These are phyloP conservation scores for Glomus cerebriforme DNA, from an alignment of 192 early-diverging fungal species.

Conservation along the genomic window DNA sequence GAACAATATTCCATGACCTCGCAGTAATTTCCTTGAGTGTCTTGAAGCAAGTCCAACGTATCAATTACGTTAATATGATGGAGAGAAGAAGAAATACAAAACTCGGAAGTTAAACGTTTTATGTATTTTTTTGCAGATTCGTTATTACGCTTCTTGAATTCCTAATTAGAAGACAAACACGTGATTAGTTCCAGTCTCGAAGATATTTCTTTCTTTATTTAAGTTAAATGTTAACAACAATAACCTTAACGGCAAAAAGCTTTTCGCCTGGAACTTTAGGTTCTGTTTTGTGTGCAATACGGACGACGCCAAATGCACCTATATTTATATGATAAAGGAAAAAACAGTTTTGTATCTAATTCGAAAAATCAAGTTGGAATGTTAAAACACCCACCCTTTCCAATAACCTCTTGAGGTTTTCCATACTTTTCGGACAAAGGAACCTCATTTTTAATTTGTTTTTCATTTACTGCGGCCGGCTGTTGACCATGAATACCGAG, in stretches of 20 bases:
- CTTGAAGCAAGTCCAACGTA: slow-evolving; percentile 73
- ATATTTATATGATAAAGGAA: neutral
- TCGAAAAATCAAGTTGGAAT: neutral
- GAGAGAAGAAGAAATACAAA: slow-evolving; percentile 80
- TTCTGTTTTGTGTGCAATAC: slow-evolving; percentile 44
- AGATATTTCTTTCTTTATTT: too few species aligned
- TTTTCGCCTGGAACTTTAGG: slow-evolving; percentile 36
- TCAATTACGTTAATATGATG: slow-evolving; percentile 77
- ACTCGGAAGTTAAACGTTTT: slow-evolving; percentile 66
- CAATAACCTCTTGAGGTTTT: slow-evolving; percentile 45
- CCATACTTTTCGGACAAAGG: slow-evolving; percentile 44
- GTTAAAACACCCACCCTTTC: slow-evolving; percentile 28
- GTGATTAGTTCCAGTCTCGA: neutral
- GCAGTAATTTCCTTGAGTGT: slow-evolving; percentile 64
- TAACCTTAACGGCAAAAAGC: slow-evolving; percentile 51
- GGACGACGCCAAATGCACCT: slow-evolving; percentile 49
- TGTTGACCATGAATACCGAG: slow-evolving; percentile 1
- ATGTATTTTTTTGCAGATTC: slow-evolving; percentile 56
- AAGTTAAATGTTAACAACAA: neutral
- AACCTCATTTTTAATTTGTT: too few species aligned
- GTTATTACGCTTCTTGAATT: slow-evolving; percentile 75
- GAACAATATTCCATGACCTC: slow-evolving; percentile 86
- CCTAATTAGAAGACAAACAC: slow-evolving; percentile 48
- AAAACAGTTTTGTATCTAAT: neutral
- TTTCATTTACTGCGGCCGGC: neutral